Percentiles rank a stretch among this genome's conserved stretches.
phyloP scores from a whole-genome alignment of 1,139 yeast genomes.

The Candida frijolesensis region DNA sequence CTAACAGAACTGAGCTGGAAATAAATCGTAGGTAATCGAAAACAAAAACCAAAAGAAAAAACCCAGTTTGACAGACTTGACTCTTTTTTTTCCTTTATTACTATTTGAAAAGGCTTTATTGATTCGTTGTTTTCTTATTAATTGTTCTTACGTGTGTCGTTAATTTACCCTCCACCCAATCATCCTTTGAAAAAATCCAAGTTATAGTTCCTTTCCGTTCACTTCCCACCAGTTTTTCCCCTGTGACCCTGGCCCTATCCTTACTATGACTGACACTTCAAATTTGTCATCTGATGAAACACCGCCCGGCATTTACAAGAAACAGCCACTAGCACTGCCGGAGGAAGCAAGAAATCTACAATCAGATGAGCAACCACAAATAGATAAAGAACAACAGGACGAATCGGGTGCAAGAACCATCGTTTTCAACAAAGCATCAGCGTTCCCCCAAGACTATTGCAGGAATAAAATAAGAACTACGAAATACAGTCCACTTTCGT shows the following conservation, averaged over 20 bases:
- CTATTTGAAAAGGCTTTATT: neutral
- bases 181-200: too few relatives aligned
- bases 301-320: neutral
- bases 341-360: neutral
- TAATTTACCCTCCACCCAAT: neutral
- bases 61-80: neutral
- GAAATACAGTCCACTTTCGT: conserved; percentile 87
- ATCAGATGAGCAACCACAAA: neutral
- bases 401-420: neutral
- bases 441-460: conserved; percentile 47
- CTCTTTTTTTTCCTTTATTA: neutral
- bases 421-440: neutral
- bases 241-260: neutral
- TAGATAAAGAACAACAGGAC: neutral
- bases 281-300: conserved; percentile 1
- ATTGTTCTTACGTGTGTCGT: neutral
- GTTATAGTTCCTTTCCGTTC: neutral
- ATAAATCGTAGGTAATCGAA: neutral
- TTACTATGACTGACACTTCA: neutral
- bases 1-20: neutral
- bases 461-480: conserved; percentile 95
- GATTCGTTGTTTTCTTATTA: neutral
- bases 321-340: neutral
- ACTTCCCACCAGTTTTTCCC: neutral
- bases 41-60: neutral